Base-by-base conservation (phyloP, 352 stramenopile species). In the Thraustochytrium aureum region DNA sequence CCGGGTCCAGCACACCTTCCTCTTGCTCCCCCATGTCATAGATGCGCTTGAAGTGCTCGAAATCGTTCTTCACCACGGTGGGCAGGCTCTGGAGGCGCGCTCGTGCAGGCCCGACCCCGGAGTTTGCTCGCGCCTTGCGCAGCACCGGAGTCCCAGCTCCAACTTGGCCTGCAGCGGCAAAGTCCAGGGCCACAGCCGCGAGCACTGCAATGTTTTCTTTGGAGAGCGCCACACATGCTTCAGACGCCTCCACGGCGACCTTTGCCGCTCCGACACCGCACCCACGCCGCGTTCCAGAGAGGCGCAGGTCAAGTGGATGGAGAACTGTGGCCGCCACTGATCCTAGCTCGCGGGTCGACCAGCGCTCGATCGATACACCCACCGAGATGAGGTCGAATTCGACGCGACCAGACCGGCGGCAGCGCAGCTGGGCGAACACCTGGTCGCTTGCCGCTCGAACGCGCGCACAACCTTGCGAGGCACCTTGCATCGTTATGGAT, bases 11-110 rank as follows among this genome's bases (percentile, higher is more conserved):
- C 14, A 33, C 50, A 54, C 59, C 26, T 5, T 17, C 26, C 5
- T n/a, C 56, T 39, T n/a, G 10, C 22, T 73, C 54, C 7, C 54
- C 69, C 69, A 79, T 73, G 14, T 74, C 69, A 37, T 79, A 79
- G 37, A 79, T 79, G 50, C 69, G 69, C 50, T 79, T 79, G 6
- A 79, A 39, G 38, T 26, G 3, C 5, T 42, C 69, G 32, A 79
- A 74, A 38, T 79, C 69, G 59, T 79, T 64, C n/a, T n/a, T n/a
- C n/a, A n/a, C n/a, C n/a, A n/a, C n/a, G n/a, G n/a, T n/a, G n/a
- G n/a, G n/a, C n/a, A n/a, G n/a, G n/a, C n/a, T n/a, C n/a, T n/a
- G n/a, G n/a, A n/a, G n/a, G n/a, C n/a, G n/a, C n/a, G n/a, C n/a
- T n/a, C n/a, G n/a, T n/a, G n/a, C n/a, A n/a, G n/a, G n/a, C n/a